Evolutionary conservation across 2,329 filamentous ascomycete species (phyloP).

Genomic region (Dichotomopilus funicola): DNA sequence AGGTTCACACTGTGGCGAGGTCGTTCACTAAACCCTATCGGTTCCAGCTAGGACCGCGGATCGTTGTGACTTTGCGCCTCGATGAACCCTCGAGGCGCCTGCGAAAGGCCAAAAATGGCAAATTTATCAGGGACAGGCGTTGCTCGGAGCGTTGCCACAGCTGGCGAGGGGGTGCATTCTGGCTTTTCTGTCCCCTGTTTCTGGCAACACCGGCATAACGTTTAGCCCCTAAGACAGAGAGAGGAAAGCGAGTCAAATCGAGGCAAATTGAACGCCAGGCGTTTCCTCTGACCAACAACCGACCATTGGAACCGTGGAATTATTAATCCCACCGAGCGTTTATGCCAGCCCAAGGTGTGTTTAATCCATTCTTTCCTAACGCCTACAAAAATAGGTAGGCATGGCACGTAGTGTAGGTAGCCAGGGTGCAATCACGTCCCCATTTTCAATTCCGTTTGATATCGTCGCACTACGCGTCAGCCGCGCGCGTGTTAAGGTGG

Average conservation of each 20-base stretch:
- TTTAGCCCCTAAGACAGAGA: background rate
- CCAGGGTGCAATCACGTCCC: slow-evolving; percentile 2
- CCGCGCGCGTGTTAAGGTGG: slow-evolving; percentile 8
- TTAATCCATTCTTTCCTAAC: too few relatives aligned
- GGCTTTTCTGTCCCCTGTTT: slow-evolving; percentile 4
- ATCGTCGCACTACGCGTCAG: slow-evolving; percentile 13
- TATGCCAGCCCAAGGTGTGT: too few relatives aligned
- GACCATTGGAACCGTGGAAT: too few relatives aligned
- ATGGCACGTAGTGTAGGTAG: background rate
- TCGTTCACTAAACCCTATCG: slow-evolving; percentile 7
- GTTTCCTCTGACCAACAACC: too few relatives aligned
- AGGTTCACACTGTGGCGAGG: slow-evolving; percentile 17
- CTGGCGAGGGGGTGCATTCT: background rate
- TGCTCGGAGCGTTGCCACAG: slow-evolving; percentile 2
- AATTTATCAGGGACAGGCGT: too few relatives aligned
- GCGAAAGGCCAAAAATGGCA: too few relatives aligned
- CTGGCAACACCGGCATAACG: background rate
- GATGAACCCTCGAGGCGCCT: too few relatives aligned
- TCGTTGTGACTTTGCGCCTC: background rate
- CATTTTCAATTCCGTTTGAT: background rate
- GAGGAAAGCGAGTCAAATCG: background rate
- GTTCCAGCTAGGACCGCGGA: background rate
- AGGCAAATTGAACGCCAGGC: background rate
- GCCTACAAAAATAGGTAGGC: too few relatives aligned
- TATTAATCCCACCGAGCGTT: too few relatives aligned